Evolutionary conservation across 2,329 filamentous ascomycete species (phyloP).

Genomic region (Exophiala spinifera): DNA sequence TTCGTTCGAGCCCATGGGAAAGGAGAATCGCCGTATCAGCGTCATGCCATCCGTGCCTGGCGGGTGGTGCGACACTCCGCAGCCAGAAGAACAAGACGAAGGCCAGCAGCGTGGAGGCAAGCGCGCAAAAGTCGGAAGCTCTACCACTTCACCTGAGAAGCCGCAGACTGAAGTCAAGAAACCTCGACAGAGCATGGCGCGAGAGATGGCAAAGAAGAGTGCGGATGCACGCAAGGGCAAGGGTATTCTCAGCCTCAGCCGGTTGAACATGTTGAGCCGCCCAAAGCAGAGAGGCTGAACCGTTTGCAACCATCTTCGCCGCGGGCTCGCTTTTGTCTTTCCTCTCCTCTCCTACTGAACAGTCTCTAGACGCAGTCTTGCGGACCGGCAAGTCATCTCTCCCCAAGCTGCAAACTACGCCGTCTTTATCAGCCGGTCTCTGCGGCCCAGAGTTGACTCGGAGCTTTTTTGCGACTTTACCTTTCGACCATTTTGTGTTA

Average conservation of each 20-base stretch:
- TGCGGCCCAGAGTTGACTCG: too few relatives aligned
- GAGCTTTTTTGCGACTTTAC: background rate
- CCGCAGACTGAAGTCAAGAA: conserved; percentile 12
- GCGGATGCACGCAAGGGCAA: conserved; percentile 27
- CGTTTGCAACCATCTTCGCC: background rate
- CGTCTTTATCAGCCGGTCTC: too few relatives aligned
- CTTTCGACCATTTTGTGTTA: background rate
- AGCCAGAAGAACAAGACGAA: conserved; percentile 26
- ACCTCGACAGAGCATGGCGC: conserved; percentile 21
- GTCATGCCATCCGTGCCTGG: conserved; percentile 25
- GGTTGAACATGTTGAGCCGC: conserved; percentile 47
- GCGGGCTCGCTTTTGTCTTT: too few relatives aligned
- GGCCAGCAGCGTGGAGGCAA: conserved; percentile 27
- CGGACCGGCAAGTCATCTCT: too few relatives aligned
- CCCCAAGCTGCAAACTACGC: too few relatives aligned
- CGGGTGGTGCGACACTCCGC: conserved; percentile 22
- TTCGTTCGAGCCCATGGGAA: conserved; percentile 15
- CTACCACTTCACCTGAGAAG: conserved; percentile 13
- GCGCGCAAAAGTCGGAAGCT: conserved; percentile 4
- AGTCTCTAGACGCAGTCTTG: background rate
- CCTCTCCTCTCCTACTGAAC: too few relatives aligned
- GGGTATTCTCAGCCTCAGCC: conserved; percentile 41
- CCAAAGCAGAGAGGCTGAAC: conserved; percentile 38
- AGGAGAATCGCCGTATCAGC: conserved; percentile 27
- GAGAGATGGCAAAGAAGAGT: conserved; percentile 25